A percentile compares a stretch with the other conserved stretches of the same genome.
These are phyloP conservation scores for Penicillium simplicissimum DNA, from an alignment of 495 filamentous ascomycete genomes.

Conservation along the genomic window DNA sequence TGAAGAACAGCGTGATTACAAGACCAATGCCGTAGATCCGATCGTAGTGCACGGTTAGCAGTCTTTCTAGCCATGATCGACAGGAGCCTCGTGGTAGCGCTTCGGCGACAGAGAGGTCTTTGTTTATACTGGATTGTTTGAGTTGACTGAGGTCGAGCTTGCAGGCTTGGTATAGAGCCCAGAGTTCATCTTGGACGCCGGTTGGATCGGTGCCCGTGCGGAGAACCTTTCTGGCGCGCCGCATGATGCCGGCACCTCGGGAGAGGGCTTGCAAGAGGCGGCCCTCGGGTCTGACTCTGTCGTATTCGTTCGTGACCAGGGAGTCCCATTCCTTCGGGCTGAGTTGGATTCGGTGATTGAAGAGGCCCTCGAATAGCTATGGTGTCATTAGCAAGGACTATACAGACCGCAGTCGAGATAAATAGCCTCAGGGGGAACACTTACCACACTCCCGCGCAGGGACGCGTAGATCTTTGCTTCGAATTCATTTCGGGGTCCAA, in stretches of 20 bases:
- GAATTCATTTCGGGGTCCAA: constrained; percentile 37
- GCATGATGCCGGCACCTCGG: constrained; percentile 30
- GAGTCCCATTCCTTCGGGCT: constrained; percentile 37
- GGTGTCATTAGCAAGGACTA: constrained; percentile 6
- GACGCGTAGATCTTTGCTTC: constrained; percentile 40
- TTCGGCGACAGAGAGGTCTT: constrained; percentile 11
- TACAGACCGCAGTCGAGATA: neutral
- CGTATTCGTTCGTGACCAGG: constrained; percentile 35
- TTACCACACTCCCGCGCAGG: constrained; percentile 43
- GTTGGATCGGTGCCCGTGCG: constrained; percentile 13
- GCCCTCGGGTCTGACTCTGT: constrained; percentile 29
- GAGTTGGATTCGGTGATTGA: constrained; percentile 39
- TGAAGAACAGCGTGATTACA: constrained; percentile 34
- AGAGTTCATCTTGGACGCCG: constrained; percentile 23
- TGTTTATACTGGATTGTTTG: constrained; percentile 10
- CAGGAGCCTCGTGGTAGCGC: neutral
- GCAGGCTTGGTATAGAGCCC: constrained; percentile 29
- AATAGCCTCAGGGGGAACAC: neutral
- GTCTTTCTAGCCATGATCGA: neutral
- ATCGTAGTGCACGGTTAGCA: constrained; percentile 33
- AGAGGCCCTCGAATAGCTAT: constrained; percentile 45
- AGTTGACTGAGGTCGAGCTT: constrained; percentile 23
- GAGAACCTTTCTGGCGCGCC: constrained; percentile 21
- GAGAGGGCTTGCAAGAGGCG: constrained; percentile 34
- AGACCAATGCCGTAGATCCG: constrained; percentile 39